Conservation (phyloP, 768 basidiomycete genomes). For the Myochromella boudieri region DNA sequence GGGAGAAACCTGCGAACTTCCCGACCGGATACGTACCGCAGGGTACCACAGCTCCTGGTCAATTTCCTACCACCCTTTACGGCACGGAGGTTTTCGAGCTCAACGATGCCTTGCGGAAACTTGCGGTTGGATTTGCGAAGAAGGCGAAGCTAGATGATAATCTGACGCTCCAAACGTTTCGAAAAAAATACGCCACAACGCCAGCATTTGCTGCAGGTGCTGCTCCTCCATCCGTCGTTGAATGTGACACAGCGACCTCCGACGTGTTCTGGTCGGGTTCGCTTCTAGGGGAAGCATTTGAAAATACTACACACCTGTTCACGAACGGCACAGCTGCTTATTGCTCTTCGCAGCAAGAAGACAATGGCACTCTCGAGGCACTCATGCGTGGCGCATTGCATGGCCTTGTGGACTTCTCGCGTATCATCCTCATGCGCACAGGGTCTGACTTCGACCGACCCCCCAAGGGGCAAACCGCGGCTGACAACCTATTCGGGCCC, state of each 20-base stretch:
- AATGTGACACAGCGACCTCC: conserved; percentile 5
- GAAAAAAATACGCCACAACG: conserved; percentile 4
- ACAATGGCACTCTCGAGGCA: conserved; percentile 3
- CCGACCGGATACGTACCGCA: conserved; percentile 6
- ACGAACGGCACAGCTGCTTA: conserved; percentile 5
- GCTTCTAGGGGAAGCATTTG: conserved; percentile 2
- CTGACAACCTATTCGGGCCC: conserved; percentile 7
- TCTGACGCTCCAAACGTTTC: neutral
- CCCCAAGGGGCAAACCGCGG: conserved; percentile 6
- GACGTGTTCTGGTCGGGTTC: conserved; percentile 4
- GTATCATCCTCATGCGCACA: conserved; percentile 15
- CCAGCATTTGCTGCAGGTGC: conserved; percentile 3
- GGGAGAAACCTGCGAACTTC: conserved; percentile 7
- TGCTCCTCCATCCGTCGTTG: conserved; percentile 1
- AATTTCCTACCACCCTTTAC: conserved; percentile 1
- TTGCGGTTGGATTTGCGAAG: conserved; percentile 3
- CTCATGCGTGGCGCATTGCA: conserved; percentile 4
- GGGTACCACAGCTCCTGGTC: neutral
- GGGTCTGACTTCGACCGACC: conserved; percentile 14
- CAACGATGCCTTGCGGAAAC: conserved; percentile 3
- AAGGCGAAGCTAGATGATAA: conserved; percentile 3
- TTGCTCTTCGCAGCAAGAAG: conserved; percentile 6
- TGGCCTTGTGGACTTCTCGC: conserved; percentile 4
- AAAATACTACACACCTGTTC: conserved; percentile 5
- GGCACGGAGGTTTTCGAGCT: conserved; percentile 10